phyloP scores from a whole-genome alignment of 1,284 basidiomycete species.

The Salmacisia buchloeana region DNA sequence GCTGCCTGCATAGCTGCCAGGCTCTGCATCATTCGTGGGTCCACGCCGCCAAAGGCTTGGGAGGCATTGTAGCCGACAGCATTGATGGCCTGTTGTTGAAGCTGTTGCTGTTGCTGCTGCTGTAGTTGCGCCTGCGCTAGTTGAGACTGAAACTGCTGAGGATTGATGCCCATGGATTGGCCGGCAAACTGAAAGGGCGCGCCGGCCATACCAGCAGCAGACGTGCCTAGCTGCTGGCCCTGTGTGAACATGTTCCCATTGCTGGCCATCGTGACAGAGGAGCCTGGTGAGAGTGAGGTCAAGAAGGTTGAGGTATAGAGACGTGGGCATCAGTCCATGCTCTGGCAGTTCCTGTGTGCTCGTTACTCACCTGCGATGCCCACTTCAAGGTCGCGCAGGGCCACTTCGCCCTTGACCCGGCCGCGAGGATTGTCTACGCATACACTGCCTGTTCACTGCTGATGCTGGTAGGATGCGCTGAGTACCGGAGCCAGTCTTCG shows the following conservation, averaged over 20 bases:
- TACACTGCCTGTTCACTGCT: too few relatives aligned
- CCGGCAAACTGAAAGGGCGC: slow-evolving; percentile 20
- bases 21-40: background rate
- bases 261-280: background rate
- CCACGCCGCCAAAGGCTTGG: background rate
- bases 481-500: too few relatives aligned
- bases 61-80: slow-evolving; percentile 6
- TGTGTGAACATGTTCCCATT: background rate
- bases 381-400: too few relatives aligned
- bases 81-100: slow-evolving; percentile 19
- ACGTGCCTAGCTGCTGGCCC: background rate
- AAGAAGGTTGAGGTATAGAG: too few relatives aligned
- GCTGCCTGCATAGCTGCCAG: background rate
- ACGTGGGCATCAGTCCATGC: too few relatives aligned
- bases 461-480: too few relatives aligned
- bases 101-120: slow-evolving; percentile 18
- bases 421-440: too few relatives aligned
- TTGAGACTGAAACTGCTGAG: slow-evolving; percentile 25
- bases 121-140: slow-evolving; percentile 27
- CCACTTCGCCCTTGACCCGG: too few relatives aligned
- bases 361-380: too few relatives aligned
- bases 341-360: too few relatives aligned
- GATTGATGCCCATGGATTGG: slow-evolving; percentile 19
- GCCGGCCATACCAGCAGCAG: background rate
- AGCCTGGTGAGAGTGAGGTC: too few relatives aligned